Evolutionary conservation across 2,329 filamentous ascomycete species (phyloP), one percentile per base, ranked within the genome.

Genomic region (Aspergillus sergii): DNA sequence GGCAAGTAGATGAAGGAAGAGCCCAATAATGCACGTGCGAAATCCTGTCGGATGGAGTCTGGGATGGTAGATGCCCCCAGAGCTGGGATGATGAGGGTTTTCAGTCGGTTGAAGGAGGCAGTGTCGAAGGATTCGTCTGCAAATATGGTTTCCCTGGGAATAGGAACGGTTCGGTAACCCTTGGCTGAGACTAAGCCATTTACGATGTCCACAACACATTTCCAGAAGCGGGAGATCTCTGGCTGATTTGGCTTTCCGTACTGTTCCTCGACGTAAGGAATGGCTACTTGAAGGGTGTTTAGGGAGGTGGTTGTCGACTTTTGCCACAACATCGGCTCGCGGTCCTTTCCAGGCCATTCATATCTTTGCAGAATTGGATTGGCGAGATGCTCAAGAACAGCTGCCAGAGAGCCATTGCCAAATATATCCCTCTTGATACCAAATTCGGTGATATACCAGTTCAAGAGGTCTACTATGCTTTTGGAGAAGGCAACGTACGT

Each of bases 401-500:
- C 82, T 1, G 86, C 78, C 28, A 96, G 83, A 1, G 92, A 88
- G 1, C 88, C 88, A 51, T 88, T 88, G 1, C 80, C 81, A 71
- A 94, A 93, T 0, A 96, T 86, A 41, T 91, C 87, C n/a, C 81
- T 72, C 28, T 91, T 87, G 58, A 80, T 78, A 1, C 78, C 78
- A 58, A 78, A 71, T 1, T 78, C 76, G 8, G 70, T 63, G 53
- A 80, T 69, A 61, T 80, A 80, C 77, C 78, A 80, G 55, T 71
- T 74, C 26, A 96, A 77, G 53, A 93, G 85, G 2, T 84, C 81
- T 85, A 97, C 95, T 63, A 90, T 88, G 23, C 87, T 87, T 76
- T 95, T 96, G 1, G 94, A 93, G 73, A 98, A 86, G 39, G 95
- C 94, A 60, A 99, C 88, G 73, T 93, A 98, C 0, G 93, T 96